Evolutionary conservation across 148 eudicot genomes (phyloP).

Genomic region (Camellia sinensis): DNA sequence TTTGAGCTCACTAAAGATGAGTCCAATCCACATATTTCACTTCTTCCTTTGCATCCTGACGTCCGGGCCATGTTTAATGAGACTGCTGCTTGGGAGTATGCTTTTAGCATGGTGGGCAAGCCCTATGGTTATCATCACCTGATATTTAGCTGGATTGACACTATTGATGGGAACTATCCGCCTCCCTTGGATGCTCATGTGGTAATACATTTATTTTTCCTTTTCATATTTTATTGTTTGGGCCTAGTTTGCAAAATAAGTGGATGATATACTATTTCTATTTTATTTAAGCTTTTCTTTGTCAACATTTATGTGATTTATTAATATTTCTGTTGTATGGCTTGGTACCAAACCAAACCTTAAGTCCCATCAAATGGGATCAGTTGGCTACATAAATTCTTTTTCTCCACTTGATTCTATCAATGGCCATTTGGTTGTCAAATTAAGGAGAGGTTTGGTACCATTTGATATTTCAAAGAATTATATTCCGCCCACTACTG

Average conservation of each 20-base stretch:
- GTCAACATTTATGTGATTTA: not conserved
- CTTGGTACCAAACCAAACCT: no score
- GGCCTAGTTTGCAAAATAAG: not conserved
- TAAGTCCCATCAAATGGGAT: no score
- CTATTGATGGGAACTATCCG: constrained; percentile 74
- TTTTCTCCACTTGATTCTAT: no score
- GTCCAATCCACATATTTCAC: constrained; percentile 38
- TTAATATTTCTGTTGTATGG: not conserved
- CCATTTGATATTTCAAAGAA: not conserved
- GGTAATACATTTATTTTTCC: not conserved
- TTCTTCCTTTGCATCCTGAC: constrained; percentile 90
- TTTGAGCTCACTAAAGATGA: constrained; percentile 76
- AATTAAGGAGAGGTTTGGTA: not conserved
- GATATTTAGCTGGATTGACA: constrained; percentile 98
- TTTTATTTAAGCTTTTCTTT: not conserved
- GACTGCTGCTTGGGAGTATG: constrained; percentile 96
- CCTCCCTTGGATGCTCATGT: constrained; percentile 73
- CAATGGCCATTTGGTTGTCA: no score
- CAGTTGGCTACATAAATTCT: no score
- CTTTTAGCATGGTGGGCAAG: constrained; percentile 71
- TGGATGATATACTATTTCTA: not conserved
- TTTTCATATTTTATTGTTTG: not conserved
- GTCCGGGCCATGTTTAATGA: constrained; percentile 73
- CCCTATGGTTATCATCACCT: constrained; percentile 94
- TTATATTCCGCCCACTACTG: not conserved